phyloP scores from a whole-genome alignment of 2,329 filamentous ascomycete genomes.

The Cordyceps cicadae region DNA sequence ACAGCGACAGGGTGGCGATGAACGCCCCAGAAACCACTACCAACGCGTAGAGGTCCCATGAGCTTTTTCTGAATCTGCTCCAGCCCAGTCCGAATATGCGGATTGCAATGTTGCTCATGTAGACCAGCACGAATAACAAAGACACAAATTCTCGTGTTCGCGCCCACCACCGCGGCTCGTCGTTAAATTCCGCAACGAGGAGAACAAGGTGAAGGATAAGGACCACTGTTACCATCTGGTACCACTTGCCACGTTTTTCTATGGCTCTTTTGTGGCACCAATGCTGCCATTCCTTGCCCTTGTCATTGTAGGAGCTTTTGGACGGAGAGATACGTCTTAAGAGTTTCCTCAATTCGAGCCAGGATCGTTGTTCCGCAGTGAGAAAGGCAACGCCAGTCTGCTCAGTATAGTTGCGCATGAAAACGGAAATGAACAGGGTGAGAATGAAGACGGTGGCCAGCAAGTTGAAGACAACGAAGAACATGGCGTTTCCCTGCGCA shows the following conservation, averaged over 20 bases:
- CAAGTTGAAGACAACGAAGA: constrained; percentile 95
- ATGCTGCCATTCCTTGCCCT: constrained; percentile 69
- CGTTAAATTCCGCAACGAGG: constrained; percentile 77
- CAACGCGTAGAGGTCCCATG: constrained; percentile 90
- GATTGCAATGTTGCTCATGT: constrained; percentile 73
- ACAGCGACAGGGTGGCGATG: constrained; percentile 66
- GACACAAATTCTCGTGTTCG: constrained; percentile 66
- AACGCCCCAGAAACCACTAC: constrained; percentile 73
- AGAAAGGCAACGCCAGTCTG: constrained; percentile 95
- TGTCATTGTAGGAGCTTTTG: constrained; percentile 76
- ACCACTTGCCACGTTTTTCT: constrained; percentile 90
- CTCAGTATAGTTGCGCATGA: constrained; percentile 99
- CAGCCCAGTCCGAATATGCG: constrained; percentile 84
- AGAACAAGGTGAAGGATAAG: constrained; percentile 77
- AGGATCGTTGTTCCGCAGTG: constrained; percentile 91
- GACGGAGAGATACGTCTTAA: constrained; percentile 89
- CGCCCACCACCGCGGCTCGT: constrained; percentile 65
- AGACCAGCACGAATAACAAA: constrained; percentile 71
- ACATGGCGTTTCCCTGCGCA: constrained; percentile 78
- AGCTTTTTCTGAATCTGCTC: constrained; percentile 83
- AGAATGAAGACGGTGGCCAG: constrained; percentile 93
- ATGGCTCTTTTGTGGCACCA: constrained; percentile 95
- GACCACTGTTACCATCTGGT: constrained; percentile 68
- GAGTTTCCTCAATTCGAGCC: constrained; percentile 89
- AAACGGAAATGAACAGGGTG: constrained; percentile 96